Percentiles rank a stretch among this genome's conserved stretches.
Conservation (phyloP, 2,329 filamentous ascomycete species). For the Colletotrichum cereale region DNA sequence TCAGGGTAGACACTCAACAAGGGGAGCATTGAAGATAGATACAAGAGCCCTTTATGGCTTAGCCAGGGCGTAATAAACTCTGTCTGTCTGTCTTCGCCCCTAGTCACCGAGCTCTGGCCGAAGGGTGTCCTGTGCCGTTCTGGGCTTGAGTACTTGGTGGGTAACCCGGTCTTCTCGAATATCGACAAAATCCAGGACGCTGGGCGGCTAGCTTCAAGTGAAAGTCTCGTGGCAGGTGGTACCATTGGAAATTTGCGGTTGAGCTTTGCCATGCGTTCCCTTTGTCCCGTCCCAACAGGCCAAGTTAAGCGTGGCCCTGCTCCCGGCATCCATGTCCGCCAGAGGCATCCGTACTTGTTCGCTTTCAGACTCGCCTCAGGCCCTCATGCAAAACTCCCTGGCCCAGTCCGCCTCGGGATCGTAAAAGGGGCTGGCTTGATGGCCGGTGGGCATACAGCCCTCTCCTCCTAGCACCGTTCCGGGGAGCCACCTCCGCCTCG, state of each 20-base stretch:
- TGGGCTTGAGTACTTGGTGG: constrained; percentile 1
- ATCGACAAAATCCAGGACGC: neutral
- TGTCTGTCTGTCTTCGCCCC: too few relatives aligned
- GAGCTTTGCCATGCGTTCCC: constrained; percentile 7
- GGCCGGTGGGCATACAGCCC: constrained; percentile 4
- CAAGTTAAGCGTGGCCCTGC: constrained; percentile 15
- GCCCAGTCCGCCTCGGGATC: neutral
- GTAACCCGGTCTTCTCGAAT: constrained; percentile 28
- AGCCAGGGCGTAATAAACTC: too few relatives aligned
- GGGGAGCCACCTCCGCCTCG: constrained; percentile 7
- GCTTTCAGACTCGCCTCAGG: constrained; percentile 10
- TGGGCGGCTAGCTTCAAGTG: constrained; percentile 15
- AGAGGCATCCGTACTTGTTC: neutral
- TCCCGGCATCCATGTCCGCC: constrained; percentile 17
- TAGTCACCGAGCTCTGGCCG: constrained; percentile 14
- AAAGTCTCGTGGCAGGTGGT: constrained; percentile 7
- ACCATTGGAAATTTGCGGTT: constrained; percentile 13
- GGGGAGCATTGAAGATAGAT: too few relatives aligned
- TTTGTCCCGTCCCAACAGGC: constrained; percentile 10
- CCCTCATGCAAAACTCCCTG: constrained; percentile 10
- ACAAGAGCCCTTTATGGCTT: too few relatives aligned
- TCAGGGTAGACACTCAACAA: too few relatives aligned
- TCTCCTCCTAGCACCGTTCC: constrained; percentile 25
- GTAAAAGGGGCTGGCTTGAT: constrained; percentile 31
- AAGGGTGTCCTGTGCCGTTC: constrained; percentile 15